Evolutionary conservation across 1,139 yeast genomes (phyloP), one percentile per base, ranked within the genome.

Genomic region (Hyphopichia burtonii): DNA sequence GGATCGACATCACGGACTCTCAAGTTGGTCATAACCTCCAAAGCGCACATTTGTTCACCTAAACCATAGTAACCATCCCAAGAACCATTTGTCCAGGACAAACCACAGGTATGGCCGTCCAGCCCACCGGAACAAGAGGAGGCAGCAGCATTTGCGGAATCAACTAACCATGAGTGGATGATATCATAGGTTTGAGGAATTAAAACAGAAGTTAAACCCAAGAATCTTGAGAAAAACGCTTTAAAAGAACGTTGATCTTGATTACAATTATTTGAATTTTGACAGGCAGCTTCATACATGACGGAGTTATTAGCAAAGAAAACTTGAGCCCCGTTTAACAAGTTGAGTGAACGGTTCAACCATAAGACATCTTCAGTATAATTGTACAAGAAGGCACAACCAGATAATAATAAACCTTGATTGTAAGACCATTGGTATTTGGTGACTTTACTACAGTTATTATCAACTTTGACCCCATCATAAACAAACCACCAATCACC

Each of bases 11-110:
- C 66, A 41, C 72, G 62, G 18, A 79, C 79, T 57, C 82, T 68
- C 41, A 85, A 71, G 51, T 78, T 83, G 51, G 83, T 86, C 57
- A 90, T 76, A 4, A 80, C 80, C 59, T 90, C 97, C 44, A 90
- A 69, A 0, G 97, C 96, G 38, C 82, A 65, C 86, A 91, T 87
- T 63, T 91, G 96, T 64, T 91, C 97, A 49, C 98, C 98, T 33
- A 91, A 74, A n/a, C 98, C 98, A 53, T 78, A 90, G 39, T 54
- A 60, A 2, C 82, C 84, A 63, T 91, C 98, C 86, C 90, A 91
- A 2, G 58, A 48, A 37, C 65, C 70, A 25, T 65, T 57, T 35
- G 78, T 67, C 98, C 98, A 91, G 57, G 85, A 76, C 45, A 80
- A 61, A 34, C 97, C 97, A 70, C 98, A 91, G 0, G 97, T 90